Base-by-base conservation (phyloP, 306 rosid genomes). In the Begonia peltatifolia region DNA sequence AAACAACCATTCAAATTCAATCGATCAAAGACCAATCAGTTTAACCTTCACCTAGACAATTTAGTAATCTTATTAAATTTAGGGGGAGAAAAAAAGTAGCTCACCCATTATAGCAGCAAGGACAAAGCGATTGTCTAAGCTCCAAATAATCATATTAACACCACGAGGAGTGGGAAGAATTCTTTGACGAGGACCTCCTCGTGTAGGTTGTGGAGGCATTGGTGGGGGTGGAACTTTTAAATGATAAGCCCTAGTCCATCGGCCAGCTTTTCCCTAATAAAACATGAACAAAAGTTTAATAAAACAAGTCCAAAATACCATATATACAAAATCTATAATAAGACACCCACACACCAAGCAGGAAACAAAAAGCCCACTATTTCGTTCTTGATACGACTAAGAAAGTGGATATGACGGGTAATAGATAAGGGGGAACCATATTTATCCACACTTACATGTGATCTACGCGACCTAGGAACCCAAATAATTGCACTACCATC, bases 401-500 rank as follows among this genome's bases (percentile, higher is more conserved):
- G 52, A 13, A 44, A 36, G 67, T 52, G 36, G 41, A 22, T 10
- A 23, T 10, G 43, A 0, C 10, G 30, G 50, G 46, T 58, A 55
- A 60, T 42, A 58, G 54, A 55, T 47, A 58, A 47, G 46, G 50
- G 58, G 52, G 63, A 60, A 35, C 15, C 42, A 63, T 54, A 54
- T 46, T 60, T 49, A 22, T 14, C 20, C 69, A 44, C 42, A 62
- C 86, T 65, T 83, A 86, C 99, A 66, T 86, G 93, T 59, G 99
- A 86, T 57, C 93, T 84, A n/a, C 96, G 85, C 53, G 88, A 83
- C 68, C 80, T 83, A 43, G 99, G 92, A 52, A 83, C 77, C 99
- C 99, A 92, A 70, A 92, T 92, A 75, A 92, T 92, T 47, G 99
- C 99, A 72, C 96, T 92, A 14, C 99, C 99, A 77, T 92, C 99